Conservation (phyloP, 768 basidiomycete genomes). For the Coprinellus micaceus region DNA sequence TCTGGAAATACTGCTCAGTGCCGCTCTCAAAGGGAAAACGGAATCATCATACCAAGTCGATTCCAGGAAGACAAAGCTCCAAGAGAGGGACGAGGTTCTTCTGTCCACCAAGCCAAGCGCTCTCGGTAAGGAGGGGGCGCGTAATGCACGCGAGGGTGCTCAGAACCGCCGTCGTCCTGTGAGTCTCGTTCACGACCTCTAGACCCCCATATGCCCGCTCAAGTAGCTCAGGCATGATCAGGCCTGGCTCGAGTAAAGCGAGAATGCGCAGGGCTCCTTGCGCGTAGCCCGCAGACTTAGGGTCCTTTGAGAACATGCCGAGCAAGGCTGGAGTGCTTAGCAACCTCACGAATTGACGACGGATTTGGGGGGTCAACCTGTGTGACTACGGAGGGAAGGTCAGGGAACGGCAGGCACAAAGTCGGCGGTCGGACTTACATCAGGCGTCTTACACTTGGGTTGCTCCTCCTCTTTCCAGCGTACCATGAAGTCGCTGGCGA, state of each 20-base stretch:
- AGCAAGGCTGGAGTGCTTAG: constrained; percentile 85
- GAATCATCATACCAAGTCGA: constrained; percentile 64
- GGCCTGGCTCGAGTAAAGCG: constrained; percentile 73
- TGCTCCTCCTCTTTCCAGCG: constrained; percentile 78
- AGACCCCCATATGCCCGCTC: constrained; percentile 89
- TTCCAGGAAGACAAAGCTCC: constrained; percentile 86
- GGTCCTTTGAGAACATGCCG: constrained; percentile 88
- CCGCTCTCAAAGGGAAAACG: too few relatives aligned
- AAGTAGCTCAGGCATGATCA: constrained; percentile 88
- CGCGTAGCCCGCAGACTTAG: constrained; percentile 73
- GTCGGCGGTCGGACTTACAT: constrained; percentile 35
- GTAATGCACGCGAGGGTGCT: constrained; percentile 78
- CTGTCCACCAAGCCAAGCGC: constrained; percentile 80
- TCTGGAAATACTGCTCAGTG: constrained; percentile 35
- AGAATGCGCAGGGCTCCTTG: constrained; percentile 76
- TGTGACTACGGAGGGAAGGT: constrained; percentile 46
- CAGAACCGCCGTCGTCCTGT: constrained; percentile 87
- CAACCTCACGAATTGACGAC: constrained; percentile 74
- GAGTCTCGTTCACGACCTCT: constrained; percentile 94
- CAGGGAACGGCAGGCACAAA: not conserved
- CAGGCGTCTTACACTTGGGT: constrained; percentile 73
- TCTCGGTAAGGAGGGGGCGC: constrained; percentile 72
- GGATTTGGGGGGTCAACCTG: constrained; percentile 77
- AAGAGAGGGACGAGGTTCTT: constrained; percentile 85
- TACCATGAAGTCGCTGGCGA: constrained; percentile 74